Conservation (phyloP, 495 filamentous ascomycete species). For the Penicillium riverlandense region DNA sequence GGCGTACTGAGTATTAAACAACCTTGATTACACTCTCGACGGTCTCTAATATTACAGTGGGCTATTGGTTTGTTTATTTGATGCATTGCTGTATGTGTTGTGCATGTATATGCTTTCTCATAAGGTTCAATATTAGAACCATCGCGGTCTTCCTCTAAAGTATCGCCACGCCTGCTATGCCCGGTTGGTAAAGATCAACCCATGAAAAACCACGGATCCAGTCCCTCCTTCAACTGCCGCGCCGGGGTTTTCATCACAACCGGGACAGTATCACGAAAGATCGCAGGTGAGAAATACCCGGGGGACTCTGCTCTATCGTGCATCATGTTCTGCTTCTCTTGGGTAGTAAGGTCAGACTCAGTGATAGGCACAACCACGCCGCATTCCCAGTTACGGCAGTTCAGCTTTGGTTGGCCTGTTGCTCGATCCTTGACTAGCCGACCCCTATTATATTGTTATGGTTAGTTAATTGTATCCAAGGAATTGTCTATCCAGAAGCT, state of each 20-base stretch:
- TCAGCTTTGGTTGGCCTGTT: slow-evolving; percentile 62
- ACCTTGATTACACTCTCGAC: too few species aligned
- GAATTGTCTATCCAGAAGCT: not conserved
- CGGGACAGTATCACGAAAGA: slow-evolving; percentile 55
- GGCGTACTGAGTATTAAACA: too few species aligned
- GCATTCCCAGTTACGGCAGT: slow-evolving; percentile 93
- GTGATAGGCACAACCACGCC: slow-evolving; percentile 64
- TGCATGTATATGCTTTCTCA: too few species aligned
- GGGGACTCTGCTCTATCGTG: not conserved
- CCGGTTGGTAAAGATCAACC: not conserved
- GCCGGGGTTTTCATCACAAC: slow-evolving; percentile 67
- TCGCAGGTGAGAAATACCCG: not conserved
- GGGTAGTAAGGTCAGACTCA: not conserved
- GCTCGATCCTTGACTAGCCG: slow-evolving; percentile 59
- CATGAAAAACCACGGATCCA: slow-evolving; percentile 1
- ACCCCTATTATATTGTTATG: slow-evolving; percentile 43
- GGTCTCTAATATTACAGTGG: too few species aligned
- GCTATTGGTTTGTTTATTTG: too few species aligned
- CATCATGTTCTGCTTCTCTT: not conserved
- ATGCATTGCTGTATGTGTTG: too few species aligned
- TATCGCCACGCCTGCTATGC: too few species aligned
- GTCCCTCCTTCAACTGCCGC: slow-evolving; percentile 27
- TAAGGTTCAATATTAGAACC: too few species aligned
- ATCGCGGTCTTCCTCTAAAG: too few species aligned
- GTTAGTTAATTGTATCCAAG: not conserved